Evolutionary conservation across 345 rosid species (phyloP), one percentile per base, ranked within the genome.

Genomic region (Rhodamnia argentea): DNA sequence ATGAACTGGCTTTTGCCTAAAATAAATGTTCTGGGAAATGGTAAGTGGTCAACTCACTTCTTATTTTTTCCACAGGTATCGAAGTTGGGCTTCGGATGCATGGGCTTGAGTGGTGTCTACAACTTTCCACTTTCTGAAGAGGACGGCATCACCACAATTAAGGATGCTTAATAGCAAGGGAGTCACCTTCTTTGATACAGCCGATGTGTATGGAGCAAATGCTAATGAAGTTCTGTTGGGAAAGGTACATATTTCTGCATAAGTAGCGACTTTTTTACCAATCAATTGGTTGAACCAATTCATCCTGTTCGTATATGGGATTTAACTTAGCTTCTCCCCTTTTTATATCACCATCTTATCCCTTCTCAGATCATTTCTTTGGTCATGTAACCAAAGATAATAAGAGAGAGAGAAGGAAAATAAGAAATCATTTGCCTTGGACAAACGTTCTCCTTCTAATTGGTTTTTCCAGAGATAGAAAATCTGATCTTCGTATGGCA

Each of bases 111-210:
- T 40, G 92, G 92, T 86, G 52, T 82, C 47, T 92, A 93, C 86
- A 92, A 89, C 86, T 53, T 90, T 90, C 91, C 94, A 6, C n/a
- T 91, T 42, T 58, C 91, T 5, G 92, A 92, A 52, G 94, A 92
- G 85, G 91, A 88, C 51, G 92, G 88, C 22, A 87, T 92, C 82
- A 37, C 92, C 56, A 85, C 92, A 57, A 51, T 92, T 62, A 88
- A 64, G 60, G 60, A 92, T 62, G 92, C 94, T 51, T 92, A n/a
- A 91, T 88, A 83, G 54, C 59, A 91, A 90, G 84, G 95, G 95
- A 81, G 85, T 93, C 88, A 93, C 93, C 57, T 92, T 93, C 84
- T 92, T 93, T 24, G 94, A 93, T 86, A 91, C 95, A 10, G 89
- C 95, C 53, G 94, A 93, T 87, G 82, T 84, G 3, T 93, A 93